A percentile compares a stretch with the other conserved stretches of the same genome.
Conservation (phyloP, 768 basidiomycete genomes). For the Pholiota molesta region DNA sequence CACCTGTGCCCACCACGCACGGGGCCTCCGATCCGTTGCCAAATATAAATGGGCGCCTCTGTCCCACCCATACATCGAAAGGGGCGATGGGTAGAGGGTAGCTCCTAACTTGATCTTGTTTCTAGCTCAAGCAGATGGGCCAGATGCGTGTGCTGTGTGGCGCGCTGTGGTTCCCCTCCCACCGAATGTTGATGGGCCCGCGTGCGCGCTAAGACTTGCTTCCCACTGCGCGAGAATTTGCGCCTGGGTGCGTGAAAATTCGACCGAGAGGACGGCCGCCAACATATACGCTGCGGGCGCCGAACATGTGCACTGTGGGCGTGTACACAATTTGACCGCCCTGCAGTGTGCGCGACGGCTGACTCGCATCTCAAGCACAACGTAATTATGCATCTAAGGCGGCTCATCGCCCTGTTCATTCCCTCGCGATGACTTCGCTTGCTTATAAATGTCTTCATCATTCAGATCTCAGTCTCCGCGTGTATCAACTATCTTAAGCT, state of each 20-base stretch:
- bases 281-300: slow-evolving; percentile 3
- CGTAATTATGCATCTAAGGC: background rate
- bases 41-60: slow-evolving; percentile 1
- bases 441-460: background rate
- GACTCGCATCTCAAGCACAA: background rate
- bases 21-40: background rate
- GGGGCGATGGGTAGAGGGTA: background rate
- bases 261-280: slow-evolving; percentile 3
- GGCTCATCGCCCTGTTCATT: background rate
- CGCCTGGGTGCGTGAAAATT: slow-evolving; percentile 9
- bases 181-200: slow-evolving; percentile 11
- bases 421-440: background rate
- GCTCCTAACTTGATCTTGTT: background rate
- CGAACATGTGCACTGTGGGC: background rate
- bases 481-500: background rate
- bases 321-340: background rate
- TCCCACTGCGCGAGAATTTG: slow-evolving; percentile 16
- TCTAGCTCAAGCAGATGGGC: background rate
- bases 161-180: slow-evolving; percentile 13
- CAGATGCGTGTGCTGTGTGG: background rate
- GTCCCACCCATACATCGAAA: background rate
- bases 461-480: background rate
- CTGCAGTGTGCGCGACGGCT: background rate
- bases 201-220: slow-evolving; percentile 9
- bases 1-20: background rate